Evolutionary conservation across 1,139 yeast genomes (phyloP), one percentile per base, ranked within the genome.

Genomic region (Magnusiomyces paraingens): DNA sequence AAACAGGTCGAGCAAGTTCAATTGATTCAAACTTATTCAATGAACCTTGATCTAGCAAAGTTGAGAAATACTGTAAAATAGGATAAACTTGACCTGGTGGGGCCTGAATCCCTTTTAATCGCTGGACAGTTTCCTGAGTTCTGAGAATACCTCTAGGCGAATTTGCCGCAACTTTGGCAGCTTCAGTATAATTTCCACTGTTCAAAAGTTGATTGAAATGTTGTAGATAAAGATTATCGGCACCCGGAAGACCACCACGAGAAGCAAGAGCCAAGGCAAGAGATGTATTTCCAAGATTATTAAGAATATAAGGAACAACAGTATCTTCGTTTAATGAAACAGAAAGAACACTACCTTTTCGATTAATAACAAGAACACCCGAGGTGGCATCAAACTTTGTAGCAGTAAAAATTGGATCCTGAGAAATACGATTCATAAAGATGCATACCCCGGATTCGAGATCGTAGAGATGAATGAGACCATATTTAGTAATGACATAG

Each of bases 171-270:
- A 93, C 89, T 73, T 89, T 90, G 49, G 98, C 99, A 52, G 99
- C 99, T 65, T 84, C 85, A 56, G 84, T 77, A 67, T 90, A 93
- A 68, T 90, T 95, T 61, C 97, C 97, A 64, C 84, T 82, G 64
- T 83, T 81, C 66, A 94, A 78, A 64, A 85, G 80, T 66, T 82
- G 84, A 68, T 90, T 95, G 73, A 94, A 94, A 72, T 91, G 98
- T 72, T 91, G 96, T 57, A 80, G 76, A 72, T 94, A 91, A 60
- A 94, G 78, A 65, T 84, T 84, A 69, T 93, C 99, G 48, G 98
- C 99, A 60, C 99, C 99, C 50, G 96, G 94, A 69, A 94, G 81
- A 1, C 96, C 96, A 66, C 97, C 97, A 72, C 98, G 86, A 10
- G 96, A 82, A 20, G 98, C 95, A 61, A 94, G 80, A 10, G 93